phyloP scores from a whole-genome alignment of 75 land plant genomes.

The Pinus albicaulis region DNA sequence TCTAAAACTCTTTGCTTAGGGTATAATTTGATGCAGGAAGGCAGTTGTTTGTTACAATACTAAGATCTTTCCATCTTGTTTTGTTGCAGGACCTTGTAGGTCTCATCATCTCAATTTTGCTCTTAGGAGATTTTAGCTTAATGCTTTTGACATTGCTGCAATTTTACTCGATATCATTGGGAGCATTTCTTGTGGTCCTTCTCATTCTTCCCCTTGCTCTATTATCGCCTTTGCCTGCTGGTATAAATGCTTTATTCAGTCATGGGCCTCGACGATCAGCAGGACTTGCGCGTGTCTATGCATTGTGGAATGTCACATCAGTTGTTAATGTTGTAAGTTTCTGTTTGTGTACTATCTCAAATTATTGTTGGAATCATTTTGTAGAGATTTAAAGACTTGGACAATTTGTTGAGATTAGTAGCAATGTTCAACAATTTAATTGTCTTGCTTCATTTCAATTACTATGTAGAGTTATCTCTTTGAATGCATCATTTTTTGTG shows the following conservation, averaged over 20 bases:
- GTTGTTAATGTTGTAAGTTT: slow-evolving; percentile 83
- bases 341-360: neutral
- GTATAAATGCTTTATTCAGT: slow-evolving; percentile 95
- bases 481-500: neutral
- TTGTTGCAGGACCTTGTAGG: slow-evolving; percentile 94
- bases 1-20: neutral
- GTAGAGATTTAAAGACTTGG: neutral
- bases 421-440: neutral
- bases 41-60: neutral
- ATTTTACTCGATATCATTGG: slow-evolving; percentile 78
- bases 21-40: neutral
- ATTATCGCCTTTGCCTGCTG: slow-evolving; percentile 87
- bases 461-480: neutral
- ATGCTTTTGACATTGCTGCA: slow-evolving; percentile 88
- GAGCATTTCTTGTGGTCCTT: slow-evolving; percentile 69
- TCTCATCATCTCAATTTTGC: slow-evolving; percentile 79
- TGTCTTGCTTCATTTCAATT: neutral
- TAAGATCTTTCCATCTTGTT: neutral
- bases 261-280: slow-evolving; percentile 90
- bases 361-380: neutral
- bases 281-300: slow-evolving; percentile 92
- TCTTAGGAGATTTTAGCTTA: slow-evolving; percentile 89
- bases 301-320: slow-evolving; percentile 91
- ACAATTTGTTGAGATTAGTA: neutral
- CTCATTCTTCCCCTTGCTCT: slow-evolving; percentile 84